These are phyloP conservation scores for Acanthochlamys bracteata DNA, from an alignment of 106 monocot species.

Conservation along the genomic window DNA sequence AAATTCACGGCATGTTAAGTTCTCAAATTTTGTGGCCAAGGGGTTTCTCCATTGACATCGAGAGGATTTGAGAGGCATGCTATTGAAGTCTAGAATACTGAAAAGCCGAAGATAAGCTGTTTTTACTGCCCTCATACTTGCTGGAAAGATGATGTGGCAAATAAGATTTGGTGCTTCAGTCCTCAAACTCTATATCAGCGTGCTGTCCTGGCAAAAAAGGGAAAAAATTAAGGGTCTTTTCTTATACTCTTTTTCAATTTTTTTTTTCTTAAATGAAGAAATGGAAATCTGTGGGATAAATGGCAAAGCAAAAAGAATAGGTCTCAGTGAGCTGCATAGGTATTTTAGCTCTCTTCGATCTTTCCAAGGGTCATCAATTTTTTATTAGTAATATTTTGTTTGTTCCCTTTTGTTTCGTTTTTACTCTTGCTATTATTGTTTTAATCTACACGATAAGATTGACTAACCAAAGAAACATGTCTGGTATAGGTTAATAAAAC, in stretches of 20 bases:
- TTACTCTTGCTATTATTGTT: too few relatives aligned
- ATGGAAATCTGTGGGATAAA: too few relatives aligned
- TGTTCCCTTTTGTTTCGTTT: too few relatives aligned
- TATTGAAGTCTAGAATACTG: background rate
- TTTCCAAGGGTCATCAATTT: too few relatives aligned
- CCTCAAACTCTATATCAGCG: background rate
- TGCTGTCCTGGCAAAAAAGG: conserved; percentile 3
- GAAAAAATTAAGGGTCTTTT: background rate
- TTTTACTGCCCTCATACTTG: conserved; percentile 1
- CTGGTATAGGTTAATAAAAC: too few relatives aligned
- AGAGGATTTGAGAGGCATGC: conserved; percentile 4
- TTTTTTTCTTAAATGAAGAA: background rate
- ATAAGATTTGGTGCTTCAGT: conserved; percentile 13
- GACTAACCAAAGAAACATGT: too few relatives aligned
- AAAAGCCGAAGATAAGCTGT: background rate
- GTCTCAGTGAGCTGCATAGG: too few relatives aligned
- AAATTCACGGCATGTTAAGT: background rate
- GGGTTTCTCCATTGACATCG: conserved; percentile 14
- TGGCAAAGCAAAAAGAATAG: too few relatives aligned
- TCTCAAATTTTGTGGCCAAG: conserved; percentile 6
- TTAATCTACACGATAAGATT: too few relatives aligned
- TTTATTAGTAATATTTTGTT: too few relatives aligned
- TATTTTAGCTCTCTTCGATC: too few relatives aligned
- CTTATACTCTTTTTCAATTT: background rate
- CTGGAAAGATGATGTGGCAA: conserved; percentile 5